Evolutionary conservation across 768 basidiomycete genomes (phyloP), one percentile per base, ranked within the genome.

Genomic region (Leccinum boreale): DNA sequence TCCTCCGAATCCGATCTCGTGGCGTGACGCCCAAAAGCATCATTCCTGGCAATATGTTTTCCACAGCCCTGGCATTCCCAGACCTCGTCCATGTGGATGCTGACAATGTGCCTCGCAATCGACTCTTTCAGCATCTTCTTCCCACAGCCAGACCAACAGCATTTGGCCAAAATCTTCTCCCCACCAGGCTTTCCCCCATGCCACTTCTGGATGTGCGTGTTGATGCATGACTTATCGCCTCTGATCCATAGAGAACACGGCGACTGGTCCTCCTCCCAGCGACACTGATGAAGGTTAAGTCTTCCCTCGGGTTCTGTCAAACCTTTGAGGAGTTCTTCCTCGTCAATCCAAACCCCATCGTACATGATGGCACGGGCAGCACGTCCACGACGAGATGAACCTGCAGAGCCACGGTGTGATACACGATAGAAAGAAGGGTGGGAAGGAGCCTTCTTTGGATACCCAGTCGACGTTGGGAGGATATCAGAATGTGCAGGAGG

Each of bases 61-160:
- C 56, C 39, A 2, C 67, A 71, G 0, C 52, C 51, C 28, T 8
- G 33, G 15, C 67, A 66, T 15, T 53, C n/a, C 60, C 55, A 62
- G 33, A 55, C 54, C 52, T 66, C 57, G 8, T 31, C 54, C 0
- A 69, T 52, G n/a, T 71, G 69, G 8, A 56, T 12, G 3, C 51
- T 44, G 0, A 62, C 46, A 0, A 70, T 29, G 6, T 70, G 67
- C 2, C 69, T 55, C 2, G 48, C 24, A 4, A 69, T 49, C 14
- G 64, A 69, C 26, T 69, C 70, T 44, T 69, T 71, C 6, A 55
- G 19, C 64, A 70, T 70, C 2, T 4, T 42, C 46, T 53, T 50
- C 1, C 39, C 45, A n/a, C 67, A 71, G n/a, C 15, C 28, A 0
- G 53, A 44, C 65, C 65, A 66, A 17, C 29, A 36, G 45, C 65